phyloP scores from a whole-genome alignment of 148 eudicot genomes.

The Pouteria glomerata region DNA sequence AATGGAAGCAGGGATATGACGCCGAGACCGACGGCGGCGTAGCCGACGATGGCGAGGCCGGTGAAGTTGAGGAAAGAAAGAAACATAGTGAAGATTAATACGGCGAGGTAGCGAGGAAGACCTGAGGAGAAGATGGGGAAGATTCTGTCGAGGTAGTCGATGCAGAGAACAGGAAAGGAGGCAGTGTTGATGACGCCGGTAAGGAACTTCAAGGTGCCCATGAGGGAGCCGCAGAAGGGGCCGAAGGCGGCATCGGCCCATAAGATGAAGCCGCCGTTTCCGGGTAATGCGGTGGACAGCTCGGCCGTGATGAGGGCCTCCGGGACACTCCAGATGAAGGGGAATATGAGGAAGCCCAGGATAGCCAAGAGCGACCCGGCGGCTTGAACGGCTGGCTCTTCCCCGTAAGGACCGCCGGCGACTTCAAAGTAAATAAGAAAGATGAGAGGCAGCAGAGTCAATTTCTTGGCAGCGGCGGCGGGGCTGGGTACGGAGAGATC shows the following conservation, averaged over 20 bases:
- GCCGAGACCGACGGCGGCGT: constrained; percentile 23
- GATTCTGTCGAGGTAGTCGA: constrained; percentile 21
- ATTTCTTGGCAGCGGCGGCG: constrained; percentile 13
- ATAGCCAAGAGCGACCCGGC: constrained; percentile 35
- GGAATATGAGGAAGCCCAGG: constrained; percentile 38
- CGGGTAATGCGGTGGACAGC: constrained; percentile 34
- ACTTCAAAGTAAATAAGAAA: constrained; percentile 43
- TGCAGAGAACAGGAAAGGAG: constrained; percentile 28
- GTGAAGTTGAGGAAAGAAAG: constrained; percentile 27
- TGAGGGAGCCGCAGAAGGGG: constrained; percentile 33
- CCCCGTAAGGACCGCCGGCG: constrained; percentile 43
- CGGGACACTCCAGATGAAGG: constrained; percentile 38
- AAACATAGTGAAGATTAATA: constrained; percentile 12
- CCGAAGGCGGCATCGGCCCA: constrained; percentile 41
- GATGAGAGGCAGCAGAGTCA: constrained; percentile 34
- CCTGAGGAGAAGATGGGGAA: constrained; percentile 33
- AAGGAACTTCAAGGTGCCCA: constrained; percentile 31
- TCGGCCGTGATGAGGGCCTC: constrained; percentile 42
- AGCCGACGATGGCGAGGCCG: constrained; percentile 31
- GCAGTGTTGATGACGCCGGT: constrained; percentile 35
- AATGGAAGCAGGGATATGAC: constrained; percentile 27
- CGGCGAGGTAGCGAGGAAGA: constrained; percentile 16
- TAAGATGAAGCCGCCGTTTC: constrained; percentile 35
- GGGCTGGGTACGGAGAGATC: constrained; percentile 11
- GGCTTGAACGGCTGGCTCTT: constrained; percentile 33